phyloP scores from a whole-genome alignment of 495 filamentous ascomycete genomes.

The Hyaloscypha variabilis region DNA sequence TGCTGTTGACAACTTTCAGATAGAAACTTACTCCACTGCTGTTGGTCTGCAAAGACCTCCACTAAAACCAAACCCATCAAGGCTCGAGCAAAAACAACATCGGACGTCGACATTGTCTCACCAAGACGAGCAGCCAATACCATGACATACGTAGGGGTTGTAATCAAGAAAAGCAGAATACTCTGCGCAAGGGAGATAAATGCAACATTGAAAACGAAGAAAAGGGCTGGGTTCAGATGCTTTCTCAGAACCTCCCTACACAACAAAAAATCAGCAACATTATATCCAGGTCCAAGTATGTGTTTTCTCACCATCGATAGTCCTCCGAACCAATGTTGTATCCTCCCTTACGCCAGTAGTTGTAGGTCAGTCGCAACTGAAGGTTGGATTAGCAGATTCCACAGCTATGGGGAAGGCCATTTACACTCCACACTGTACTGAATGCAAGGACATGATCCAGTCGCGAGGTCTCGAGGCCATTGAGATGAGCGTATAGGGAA shows the following conservation, averaged over 20 bases:
- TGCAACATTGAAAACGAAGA: conserved; percentile 81
- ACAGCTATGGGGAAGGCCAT: conserved; percentile 30
- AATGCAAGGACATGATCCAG: conserved; percentile 75
- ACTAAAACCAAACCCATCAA: conserved; percentile 72
- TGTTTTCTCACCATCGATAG: conserved; percentile 73
- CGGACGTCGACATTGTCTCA: conserved; percentile 51
- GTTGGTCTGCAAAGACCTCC: conserved; percentile 84
- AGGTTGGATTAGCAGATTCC: not conserved
- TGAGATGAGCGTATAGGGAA: conserved; percentile 73
- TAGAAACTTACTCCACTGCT: conserved; percentile 78
- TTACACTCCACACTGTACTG: conserved; percentile 79
- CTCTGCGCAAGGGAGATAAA: conserved; percentile 91
- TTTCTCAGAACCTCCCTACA: conserved; percentile 29
- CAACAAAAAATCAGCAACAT: not conserved
- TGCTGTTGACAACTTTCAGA: not conserved
- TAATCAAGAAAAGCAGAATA: conserved; percentile 73
- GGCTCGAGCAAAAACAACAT: conserved; percentile 67
- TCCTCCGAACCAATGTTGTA: conserved; percentile 88
- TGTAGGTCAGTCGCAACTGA: conserved; percentile 82
- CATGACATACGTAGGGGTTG: conserved; percentile 82
- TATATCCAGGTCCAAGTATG: not conserved
- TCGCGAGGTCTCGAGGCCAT: conserved; percentile 69
- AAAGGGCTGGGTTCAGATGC: conserved; percentile 48
- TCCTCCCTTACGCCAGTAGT: conserved; percentile 96
- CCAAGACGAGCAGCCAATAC: conserved; percentile 50